phyloP scores from a whole-genome alignment of 1,139 yeast genomes.

The Candida neerlandica region DNA sequence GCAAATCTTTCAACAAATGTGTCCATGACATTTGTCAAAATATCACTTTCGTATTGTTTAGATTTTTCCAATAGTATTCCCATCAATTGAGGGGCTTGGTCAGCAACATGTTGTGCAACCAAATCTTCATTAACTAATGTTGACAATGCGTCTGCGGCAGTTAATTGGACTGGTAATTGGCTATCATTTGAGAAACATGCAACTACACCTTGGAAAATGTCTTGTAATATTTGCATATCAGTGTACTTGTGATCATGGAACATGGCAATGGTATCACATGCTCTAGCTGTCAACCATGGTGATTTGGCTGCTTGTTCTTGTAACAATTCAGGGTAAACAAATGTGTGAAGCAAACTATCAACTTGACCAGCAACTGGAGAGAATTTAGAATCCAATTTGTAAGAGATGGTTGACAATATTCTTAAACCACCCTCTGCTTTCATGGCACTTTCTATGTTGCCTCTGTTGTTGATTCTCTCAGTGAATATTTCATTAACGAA shows the following conservation, averaged over 20 bases:
- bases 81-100: constrained; percentile 56
- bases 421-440: constrained; percentile 55
- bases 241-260: constrained; percentile 40
- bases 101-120: constrained; percentile 49
- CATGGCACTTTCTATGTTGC: constrained; percentile 36
- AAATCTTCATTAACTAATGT: constrained; percentile 50
- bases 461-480: constrained; percentile 36
- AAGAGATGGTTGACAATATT: constrained; percentile 48
- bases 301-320: constrained; percentile 31
- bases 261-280: constrained; percentile 57
- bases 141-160: constrained; percentile 57
- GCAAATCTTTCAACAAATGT: constrained; percentile 57
- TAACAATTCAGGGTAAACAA: constrained; percentile 49
- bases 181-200: constrained; percentile 44
- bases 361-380: constrained; percentile 51
- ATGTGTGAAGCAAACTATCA: constrained; percentile 46
- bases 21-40: constrained; percentile 58
- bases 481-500: constrained; percentile 55
- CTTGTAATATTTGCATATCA: constrained; percentile 44
- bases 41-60: constrained; percentile 53
- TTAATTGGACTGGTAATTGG: constrained; percentile 53
- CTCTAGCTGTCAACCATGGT: constrained; percentile 58
- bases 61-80: constrained; percentile 53
- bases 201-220: constrained; percentile 48
- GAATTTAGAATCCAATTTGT: constrained; percentile 38